These are phyloP conservation scores for Lobosporangium transversale DNA, from an alignment of 192 early-diverging fungal species.

Conservation along the genomic window DNA sequence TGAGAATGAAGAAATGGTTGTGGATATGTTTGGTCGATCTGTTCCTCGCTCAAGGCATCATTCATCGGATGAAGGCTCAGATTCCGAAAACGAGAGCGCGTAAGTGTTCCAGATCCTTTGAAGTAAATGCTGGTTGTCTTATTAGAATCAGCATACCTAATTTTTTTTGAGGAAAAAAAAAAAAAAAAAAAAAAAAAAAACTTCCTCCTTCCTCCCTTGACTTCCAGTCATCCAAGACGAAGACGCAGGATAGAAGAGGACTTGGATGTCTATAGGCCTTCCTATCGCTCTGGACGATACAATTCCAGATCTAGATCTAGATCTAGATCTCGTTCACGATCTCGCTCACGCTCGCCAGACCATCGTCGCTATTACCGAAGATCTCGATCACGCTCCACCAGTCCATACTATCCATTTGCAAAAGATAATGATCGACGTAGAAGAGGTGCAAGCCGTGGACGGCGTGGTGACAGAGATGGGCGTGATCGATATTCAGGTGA, in stretches of 20 bases:
- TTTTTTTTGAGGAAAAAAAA: no score
- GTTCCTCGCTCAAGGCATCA: slow-evolving; percentile 19
- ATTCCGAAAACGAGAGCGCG: slow-evolving; percentile 28
- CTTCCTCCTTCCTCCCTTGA: no score
- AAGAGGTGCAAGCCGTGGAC: slow-evolving; percentile 15
- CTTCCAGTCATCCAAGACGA: slow-evolving; percentile 22
- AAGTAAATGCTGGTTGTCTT: no score
- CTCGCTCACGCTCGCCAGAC: slow-evolving; percentile 29
- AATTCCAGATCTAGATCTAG: slow-evolving; percentile 22
- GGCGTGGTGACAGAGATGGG: slow-evolving; percentile 27
- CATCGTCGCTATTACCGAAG: slow-evolving; percentile 23
- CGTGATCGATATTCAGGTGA: slow-evolving; percentile 33
- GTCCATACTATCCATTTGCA: slow-evolving; percentile 36
- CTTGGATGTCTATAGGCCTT: slow-evolving; percentile 10
- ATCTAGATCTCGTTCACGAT: slow-evolving; percentile 26
- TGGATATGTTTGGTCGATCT: slow-evolving; percentile 15
- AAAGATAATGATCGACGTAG: slow-evolving; percentile 25
- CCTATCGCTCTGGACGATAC: slow-evolving; percentile 16
- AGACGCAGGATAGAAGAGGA: slow-evolving; percentile 30
- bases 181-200: no score
- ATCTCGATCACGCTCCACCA: slow-evolving; percentile 39
- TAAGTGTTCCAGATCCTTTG: slow-evolving; percentile 7
- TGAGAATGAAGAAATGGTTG: slow-evolving; percentile 17
- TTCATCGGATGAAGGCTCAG: slow-evolving; percentile 35
- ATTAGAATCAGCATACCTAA: no score